Conservation (phyloP, 192 early-diverging fungal species). For the Gamsiella multidivaricata region DNA sequence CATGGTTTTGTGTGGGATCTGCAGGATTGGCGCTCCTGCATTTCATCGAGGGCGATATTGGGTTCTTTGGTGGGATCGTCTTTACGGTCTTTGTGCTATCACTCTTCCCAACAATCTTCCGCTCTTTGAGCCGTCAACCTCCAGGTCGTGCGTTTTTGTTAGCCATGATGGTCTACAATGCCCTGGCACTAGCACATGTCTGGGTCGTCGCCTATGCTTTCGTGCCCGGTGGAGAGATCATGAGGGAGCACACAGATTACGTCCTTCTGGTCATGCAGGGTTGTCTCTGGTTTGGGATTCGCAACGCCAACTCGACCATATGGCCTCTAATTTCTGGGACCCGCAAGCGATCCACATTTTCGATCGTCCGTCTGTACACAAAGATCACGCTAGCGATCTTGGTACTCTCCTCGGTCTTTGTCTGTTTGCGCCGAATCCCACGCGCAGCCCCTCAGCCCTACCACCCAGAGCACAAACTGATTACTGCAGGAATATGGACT, state of each 20-base stretch:
- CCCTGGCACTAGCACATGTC: conserved; percentile 77
- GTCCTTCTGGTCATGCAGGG: conserved; percentile 71
- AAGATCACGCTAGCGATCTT: conserved; percentile 53
- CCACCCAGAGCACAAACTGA: conserved; percentile 69
- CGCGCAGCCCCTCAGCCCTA: conserved; percentile 66
- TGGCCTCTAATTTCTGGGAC: conserved; percentile 22
- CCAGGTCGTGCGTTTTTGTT: conserved; percentile 74
- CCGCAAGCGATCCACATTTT: conserved; percentile 23
- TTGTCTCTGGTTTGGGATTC: conserved; percentile 66
- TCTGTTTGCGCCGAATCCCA: conserved; percentile 59
- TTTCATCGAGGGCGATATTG: conserved; percentile 66
- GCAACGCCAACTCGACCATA: conserved; percentile 45
- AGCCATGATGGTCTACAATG: conserved; percentile 73
- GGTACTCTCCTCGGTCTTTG: conserved; percentile 44
- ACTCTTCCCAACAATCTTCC: conserved; percentile 69
- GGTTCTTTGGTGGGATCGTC: conserved; percentile 72
- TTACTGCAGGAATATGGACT: conserved; percentile 87
- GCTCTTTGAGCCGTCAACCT: conserved; percentile 61
- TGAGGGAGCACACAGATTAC: conserved; percentile 81
- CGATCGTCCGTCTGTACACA: conserved; percentile 46
- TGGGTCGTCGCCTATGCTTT: conserved; percentile 89
- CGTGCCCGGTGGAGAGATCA: conserved; percentile 80
- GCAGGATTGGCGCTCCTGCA: conserved; percentile 67
- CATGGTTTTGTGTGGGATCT: conserved; percentile 71
- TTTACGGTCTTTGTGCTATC: conserved; percentile 71